Conservation (phyloP, 345 rosid species). For the Ceriops decandra region DNA sequence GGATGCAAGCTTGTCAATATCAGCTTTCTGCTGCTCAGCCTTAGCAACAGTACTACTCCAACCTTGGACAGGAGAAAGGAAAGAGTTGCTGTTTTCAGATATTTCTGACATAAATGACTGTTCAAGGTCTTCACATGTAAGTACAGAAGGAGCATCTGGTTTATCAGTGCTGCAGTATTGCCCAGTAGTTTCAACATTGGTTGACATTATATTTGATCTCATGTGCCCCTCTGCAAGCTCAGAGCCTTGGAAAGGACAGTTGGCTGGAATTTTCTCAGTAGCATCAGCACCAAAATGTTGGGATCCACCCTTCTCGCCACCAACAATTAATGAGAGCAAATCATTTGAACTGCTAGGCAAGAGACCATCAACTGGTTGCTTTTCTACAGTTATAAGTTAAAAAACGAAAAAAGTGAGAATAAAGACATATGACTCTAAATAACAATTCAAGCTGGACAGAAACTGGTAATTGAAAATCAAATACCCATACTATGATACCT, state of each 20-base stretch:
- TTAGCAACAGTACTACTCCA: slow-evolving; percentile 34
- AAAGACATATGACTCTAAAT: neutral
- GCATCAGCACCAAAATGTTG: slow-evolving; percentile 35
- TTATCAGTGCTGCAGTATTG: slow-evolving; percentile 27
- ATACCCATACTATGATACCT: slow-evolving; percentile 39
- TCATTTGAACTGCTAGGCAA: slow-evolving; percentile 45
- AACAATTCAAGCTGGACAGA: neutral
- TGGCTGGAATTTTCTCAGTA: slow-evolving; percentile 23
- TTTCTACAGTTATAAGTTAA: slow-evolving; percentile 43
- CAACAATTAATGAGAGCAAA: slow-evolving; percentile 74
- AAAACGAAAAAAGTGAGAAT: neutral
- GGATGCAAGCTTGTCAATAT: slow-evolving; percentile 61
- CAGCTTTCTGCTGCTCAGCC: slow-evolving; percentile 41
- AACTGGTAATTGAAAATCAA: neutral
- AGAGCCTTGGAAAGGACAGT: slow-evolving; percentile 38
- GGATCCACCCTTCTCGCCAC: slow-evolving; percentile 56
- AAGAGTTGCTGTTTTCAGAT: slow-evolving; percentile 37
- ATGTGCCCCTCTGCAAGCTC: slow-evolving; percentile 29
- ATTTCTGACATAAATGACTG: slow-evolving; percentile 79
- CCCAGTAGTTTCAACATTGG: slow-evolving; percentile 27
- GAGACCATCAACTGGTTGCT: slow-evolving; percentile 50
- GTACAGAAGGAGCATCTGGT: slow-evolving; percentile 55
- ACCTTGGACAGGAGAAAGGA: slow-evolving; percentile 33
- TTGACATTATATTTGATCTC: slow-evolving; percentile 17
- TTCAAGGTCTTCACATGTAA: slow-evolving; percentile 99